Conservation (phyloP, 2,329 filamentous ascomycete species). For the Cercospora canescens region DNA sequence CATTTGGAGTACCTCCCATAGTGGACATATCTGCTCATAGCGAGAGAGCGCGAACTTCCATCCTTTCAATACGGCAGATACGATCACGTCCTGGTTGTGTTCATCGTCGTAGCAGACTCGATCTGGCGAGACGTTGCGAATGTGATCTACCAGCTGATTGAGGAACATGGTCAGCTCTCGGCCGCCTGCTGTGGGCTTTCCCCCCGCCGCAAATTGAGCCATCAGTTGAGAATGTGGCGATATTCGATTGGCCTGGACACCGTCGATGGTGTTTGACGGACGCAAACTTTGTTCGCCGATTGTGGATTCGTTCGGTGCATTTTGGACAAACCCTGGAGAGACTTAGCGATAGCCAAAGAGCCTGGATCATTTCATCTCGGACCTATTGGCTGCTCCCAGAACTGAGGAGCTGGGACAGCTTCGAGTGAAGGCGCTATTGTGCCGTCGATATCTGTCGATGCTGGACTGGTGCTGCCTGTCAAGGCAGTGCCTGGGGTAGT, state of each 20-base stretch:
- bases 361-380: neutral
- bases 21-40: constrained; percentile 24
- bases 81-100: constrained; percentile 25
- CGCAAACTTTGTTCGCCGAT: neutral
- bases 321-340: neutral
- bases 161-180: constrained; percentile 24
- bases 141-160: constrained; percentile 26
- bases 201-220: constrained; percentile 16
- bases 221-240: constrained; percentile 16
- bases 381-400: constrained; percentile 8
- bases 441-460: constrained; percentile 7
- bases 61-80: constrained; percentile 24
- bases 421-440: neutral
- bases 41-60: constrained; percentile 22
- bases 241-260: neutral
- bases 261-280: neutral
- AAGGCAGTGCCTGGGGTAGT: neutral
- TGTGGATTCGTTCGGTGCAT: neutral
- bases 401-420: neutral
- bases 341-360: neutral
- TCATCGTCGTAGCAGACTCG: constrained; percentile 25
- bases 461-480: constrained; percentile 6
- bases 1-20: constrained; percentile 24
- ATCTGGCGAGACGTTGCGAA: constrained; percentile 21
- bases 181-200: constrained; percentile 16